Conservation (phyloP, 2,329 filamentous ascomycete genomes). For the Aspergillus cejpii region DNA sequence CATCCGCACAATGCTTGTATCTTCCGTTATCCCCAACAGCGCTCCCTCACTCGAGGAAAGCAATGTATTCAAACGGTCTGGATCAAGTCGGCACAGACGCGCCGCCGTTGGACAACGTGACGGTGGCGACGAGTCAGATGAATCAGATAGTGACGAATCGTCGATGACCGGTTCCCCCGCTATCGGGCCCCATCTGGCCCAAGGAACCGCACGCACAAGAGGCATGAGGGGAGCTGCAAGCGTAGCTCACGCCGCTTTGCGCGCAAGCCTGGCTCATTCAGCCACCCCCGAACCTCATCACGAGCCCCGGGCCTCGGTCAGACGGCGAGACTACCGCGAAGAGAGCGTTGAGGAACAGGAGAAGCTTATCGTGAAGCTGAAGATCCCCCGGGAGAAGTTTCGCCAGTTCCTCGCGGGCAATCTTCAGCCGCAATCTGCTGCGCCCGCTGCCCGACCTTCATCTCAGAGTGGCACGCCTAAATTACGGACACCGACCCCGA, state of each 20-base stretch:
- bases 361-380: constrained; percentile 68
- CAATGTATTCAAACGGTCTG: constrained; percentile 73
- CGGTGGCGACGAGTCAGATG: constrained; percentile 70
- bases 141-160: constrained; percentile 86
- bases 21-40: constrained; percentile 83
- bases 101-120: constrained; percentile 52
- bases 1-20: constrained; percentile 85
- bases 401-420: constrained; percentile 55
- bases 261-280: constrained; percentile 66
- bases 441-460: constrained; percentile 40
- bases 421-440: constrained; percentile 20
- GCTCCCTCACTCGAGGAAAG: constrained; percentile 75
- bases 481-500: constrained; percentile 46
- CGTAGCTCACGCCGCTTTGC: constrained; percentile 79
- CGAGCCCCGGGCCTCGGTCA: constrained; percentile 62
- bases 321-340: constrained; percentile 64
- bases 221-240: constrained; percentile 84
- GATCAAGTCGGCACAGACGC: constrained; percentile 56
- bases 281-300: constrained; percentile 76
- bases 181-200: constrained; percentile 57
- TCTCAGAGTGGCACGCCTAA: constrained; percentile 44
- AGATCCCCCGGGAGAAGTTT: constrained; percentile 64
- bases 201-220: constrained; percentile 75
- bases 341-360: constrained; percentile 67
- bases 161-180: constrained; percentile 72